Base-by-base conservation (phyloP, 768 basidiomycete species). In the Mycena venus region DNA sequence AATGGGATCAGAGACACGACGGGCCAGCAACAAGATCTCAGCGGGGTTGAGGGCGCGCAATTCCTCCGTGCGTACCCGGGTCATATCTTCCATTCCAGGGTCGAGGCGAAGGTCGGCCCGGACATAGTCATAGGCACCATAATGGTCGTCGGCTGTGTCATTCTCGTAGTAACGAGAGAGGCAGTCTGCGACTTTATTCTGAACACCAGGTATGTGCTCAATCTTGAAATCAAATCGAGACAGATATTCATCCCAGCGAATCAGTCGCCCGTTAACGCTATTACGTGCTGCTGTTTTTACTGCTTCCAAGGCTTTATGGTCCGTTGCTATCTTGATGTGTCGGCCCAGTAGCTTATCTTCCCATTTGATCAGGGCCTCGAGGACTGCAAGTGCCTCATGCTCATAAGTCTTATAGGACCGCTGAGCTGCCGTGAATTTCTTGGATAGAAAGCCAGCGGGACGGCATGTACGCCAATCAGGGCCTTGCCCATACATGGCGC, bases 361-460 rank as follows among this genome's bases (percentile, higher is more conserved):
- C 55, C 55, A 68, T 55, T 68, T 68, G 0, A 60, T n/a, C 1
- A 60, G 58, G 8, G n/a, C 21, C 15, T 38, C 36, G 7, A 56
- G n/a, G 3, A 56, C 23, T 4, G 55, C 65, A 1, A 67, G 23
- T 1, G 65, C 65, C 25, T 67, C 65, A 6, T 67, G 65, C 23
- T 67, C 65, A 8, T 67, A 67, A 9, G 65, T 67, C 27, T 67
- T 67, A 27, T 67, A 67, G 3, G 65, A 67, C 6, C 34, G 31
- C n/a, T 66, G 64, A 3, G 64, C 51, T 4, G 53, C 8, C 0
- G 66, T 68, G 29, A 68, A 68, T 15, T 68, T 68, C 53, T 68
- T 68, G 25, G 66, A 68, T 15, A 68, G 11, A 19, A 68, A 68
- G 1, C 66, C 66, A 1, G 66, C 66, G 3, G 66, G 66, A 0